Percentiles rank a stretch among this genome's conserved stretches.
Conservation (phyloP, 768 basidiomycete genomes). For the Leccinum imitatum region DNA sequence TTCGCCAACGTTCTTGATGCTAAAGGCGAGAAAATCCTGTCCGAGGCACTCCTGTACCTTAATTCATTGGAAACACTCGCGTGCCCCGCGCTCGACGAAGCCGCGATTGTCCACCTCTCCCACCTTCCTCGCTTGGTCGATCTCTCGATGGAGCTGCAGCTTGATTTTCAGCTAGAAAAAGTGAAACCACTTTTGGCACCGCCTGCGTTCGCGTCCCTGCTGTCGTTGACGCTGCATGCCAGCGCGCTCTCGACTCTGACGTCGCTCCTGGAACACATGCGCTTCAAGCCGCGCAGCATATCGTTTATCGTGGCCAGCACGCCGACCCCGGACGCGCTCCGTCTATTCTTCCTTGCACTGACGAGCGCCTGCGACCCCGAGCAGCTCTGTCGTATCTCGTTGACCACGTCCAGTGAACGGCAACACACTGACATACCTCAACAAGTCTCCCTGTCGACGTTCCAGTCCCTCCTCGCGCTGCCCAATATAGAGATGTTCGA, state of each 20-base stretch:
- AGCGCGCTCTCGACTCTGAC: constrained; percentile 18
- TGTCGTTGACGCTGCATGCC: constrained; percentile 11
- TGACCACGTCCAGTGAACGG: constrained; percentile 7
- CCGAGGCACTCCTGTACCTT: constrained; percentile 20
- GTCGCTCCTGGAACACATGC: constrained; percentile 20
- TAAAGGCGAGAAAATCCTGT: constrained; percentile 21
- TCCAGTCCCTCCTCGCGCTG: constrained; percentile 20
- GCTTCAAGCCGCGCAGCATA: constrained; percentile 14
- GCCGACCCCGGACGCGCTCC: constrained; percentile 20
- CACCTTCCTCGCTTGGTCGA: constrained; percentile 16
- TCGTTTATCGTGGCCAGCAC: constrained; percentile 13
- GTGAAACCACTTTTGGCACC: constrained; percentile 11
- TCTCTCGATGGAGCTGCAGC: constrained; percentile 17
- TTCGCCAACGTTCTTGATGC: constrained; percentile 7
- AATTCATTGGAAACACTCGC: constrained; percentile 16
- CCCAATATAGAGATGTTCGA: constrained; percentile 12
- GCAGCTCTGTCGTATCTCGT: constrained; percentile 8
- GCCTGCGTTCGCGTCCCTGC: constrained; percentile 18
- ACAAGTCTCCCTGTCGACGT: constrained; percentile 14
- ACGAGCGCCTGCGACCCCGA: constrained; percentile 11
- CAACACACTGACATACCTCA: not conserved
- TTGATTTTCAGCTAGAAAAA: constrained; percentile 15
- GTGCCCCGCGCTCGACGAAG: constrained; percentile 22
- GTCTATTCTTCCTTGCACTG: constrained; percentile 23
- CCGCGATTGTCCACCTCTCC: constrained; percentile 24